Evolutionary conservation across 2,329 filamentous ascomycete genomes (phyloP).

Genomic region (Aspergillus sp.): DNA sequence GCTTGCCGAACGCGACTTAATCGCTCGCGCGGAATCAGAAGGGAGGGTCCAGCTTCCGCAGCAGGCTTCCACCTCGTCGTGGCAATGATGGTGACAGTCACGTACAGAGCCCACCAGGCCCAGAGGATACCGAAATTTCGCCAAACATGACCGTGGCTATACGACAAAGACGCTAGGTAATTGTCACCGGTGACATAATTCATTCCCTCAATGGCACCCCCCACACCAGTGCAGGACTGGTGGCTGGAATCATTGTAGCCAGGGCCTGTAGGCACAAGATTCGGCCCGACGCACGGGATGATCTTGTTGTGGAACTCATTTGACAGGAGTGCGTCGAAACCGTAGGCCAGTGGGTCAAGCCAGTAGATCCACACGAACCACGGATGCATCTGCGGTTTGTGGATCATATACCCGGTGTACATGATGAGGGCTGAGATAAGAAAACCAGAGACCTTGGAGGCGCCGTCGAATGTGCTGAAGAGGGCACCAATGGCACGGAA

Average conservation of each 20-base stretch:
- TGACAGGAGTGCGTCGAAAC: constrained; percentile 30
- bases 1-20: constrained; percentile 30
- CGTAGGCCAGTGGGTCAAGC: constrained; percentile 33
- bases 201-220: constrained; percentile 45
- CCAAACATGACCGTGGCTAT: constrained; percentile 48
- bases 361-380: constrained; percentile 45
- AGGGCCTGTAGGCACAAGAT: constrained; percentile 28
- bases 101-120: constrained; percentile 56
- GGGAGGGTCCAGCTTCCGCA: constrained; percentile 45
- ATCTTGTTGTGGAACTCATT: constrained; percentile 30
- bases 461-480: constrained; percentile 50
- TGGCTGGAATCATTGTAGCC: constrained; percentile 19
- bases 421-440: constrained; percentile 30
- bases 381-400: constrained; percentile 43
- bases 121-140: constrained; percentile 55
- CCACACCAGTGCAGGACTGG: constrained; percentile 29
- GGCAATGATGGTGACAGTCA: constrained; percentile 49
- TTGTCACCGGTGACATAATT: constrained; percentile 49
- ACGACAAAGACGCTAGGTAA: constrained; percentile 50
- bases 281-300: constrained; percentile 29
- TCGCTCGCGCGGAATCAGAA: constrained; percentile 57
- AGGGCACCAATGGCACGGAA: constrained; percentile 51
- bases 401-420: constrained; percentile 39
- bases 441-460: constrained; percentile 46
- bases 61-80: constrained; percentile 51